Evolutionary conservation across 495 filamentous ascomycete genomes (phyloP), one percentile per base, ranked within the genome.

Genomic region (Penicillium herquei): DNA sequence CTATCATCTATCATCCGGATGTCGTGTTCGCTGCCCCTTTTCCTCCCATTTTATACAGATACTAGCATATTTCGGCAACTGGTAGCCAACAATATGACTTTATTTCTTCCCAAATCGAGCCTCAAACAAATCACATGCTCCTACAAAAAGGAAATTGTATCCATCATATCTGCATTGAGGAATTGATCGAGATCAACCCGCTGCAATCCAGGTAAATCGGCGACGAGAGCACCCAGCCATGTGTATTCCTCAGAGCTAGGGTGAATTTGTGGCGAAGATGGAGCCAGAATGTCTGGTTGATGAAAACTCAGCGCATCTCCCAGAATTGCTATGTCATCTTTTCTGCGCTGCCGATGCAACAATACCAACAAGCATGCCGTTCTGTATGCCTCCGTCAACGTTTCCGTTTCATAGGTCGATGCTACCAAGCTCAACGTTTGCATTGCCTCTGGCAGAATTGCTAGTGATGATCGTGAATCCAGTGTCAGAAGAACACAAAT

Each of bases 401-500:
- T 70, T 9, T 67, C 61, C 0, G 74, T 83, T 39, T 75, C 57
- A 33, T 78, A 80, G 0, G 61, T 66, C 21, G 56, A 68, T 1
- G 68, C 67, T 11, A 81, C 72, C 5, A 71, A 54, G 7, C 70
- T 66, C 16, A 84, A 55, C 1, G 74, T 74, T 34, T 72, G 61
- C 70, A 84, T 70, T 7, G 81, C 78, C 10, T 71, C 69, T 0
- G 70, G 61, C 11, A 84, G 62, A 52, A 78, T 64, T 7, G 65
- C 60, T 8, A 83, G 61, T 3, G 76, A 77, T 8, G 74, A 64
- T 0, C 69, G 58, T 0, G 68, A 78, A 47, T 79, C 78, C 54
- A 84, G 71, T 11, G 74, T 74, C 7, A 84, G 69, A 12, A 82
- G 70, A 3, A 80, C 58, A 51, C 78, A 78, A 33, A 78, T 69